Base-by-base conservation (phyloP, 441 rosid genomes). In the Lepidium campestre region DNA sequence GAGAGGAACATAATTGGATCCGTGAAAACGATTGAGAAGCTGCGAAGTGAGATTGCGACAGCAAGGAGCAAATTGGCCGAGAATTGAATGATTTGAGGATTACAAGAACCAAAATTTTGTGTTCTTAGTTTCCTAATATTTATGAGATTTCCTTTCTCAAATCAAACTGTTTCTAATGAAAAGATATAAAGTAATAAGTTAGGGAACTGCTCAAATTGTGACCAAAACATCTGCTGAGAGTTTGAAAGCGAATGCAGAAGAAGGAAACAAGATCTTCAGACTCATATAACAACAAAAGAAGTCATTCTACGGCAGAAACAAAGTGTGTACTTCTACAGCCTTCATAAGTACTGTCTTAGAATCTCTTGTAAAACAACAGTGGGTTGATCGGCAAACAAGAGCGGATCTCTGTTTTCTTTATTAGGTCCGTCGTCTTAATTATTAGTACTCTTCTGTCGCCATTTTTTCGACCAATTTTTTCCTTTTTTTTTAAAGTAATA, bases 1-100 rank as follows among this genome's bases (percentile, higher is more conserved):
- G 97, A 92, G 76, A 81, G 76, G 34, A 77, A 71, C 56, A 78
- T 90, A 19, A 80, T 84, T 18, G 82, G 76, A 55, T 84, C 85
- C 74, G 96, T 87, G 29, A 82, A 81, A 71, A 84, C 83, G 70
- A 78, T 86, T 55, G 97, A 90, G 73, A 84, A 70, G 44, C 65
- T 92, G 54, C 80, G 76, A 10, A 76, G 78, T 46, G 87, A 83
- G 56, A 79, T 86, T 50, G 62, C 76, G 0, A 10, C 67, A 10
- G 71, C 76, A 34, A 57, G 71, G 41, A 65, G 37, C 54, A 65
- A 23, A 65, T 48, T 17, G 0, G 34, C 44, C 2, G 61, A 48
- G 53, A 40, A 40, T 12, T 69, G 59, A 69, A 52, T 49, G 20
- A 15, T 31, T 58, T 14, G 17, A 68, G 22, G 19, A 8, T 19